Conservation (phyloP, 1,139 yeast species). For the Geotrichum candidum region DNA sequence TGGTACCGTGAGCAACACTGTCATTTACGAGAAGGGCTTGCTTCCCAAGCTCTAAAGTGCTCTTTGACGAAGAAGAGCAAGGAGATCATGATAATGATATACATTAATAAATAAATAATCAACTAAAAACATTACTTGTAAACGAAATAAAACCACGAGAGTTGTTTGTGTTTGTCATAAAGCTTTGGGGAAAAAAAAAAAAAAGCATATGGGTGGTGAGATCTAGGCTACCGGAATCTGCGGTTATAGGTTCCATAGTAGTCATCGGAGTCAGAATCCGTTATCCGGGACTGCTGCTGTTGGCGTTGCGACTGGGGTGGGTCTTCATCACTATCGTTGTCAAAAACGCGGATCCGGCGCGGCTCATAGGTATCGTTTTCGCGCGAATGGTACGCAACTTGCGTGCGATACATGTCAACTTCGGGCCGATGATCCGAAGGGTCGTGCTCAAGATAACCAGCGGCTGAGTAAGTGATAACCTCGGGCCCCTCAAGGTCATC, state of each 20-base stretch:
- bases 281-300: not conserved
- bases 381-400: constrained; percentile 11
- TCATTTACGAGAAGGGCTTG: constrained; percentile 29
- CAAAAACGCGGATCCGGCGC: not conserved
- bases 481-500: constrained; percentile 6
- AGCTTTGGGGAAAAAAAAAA: not conserved
- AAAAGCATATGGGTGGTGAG: not conserved
- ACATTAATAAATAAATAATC: not conserved
- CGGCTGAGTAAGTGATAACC: constrained; percentile 2
- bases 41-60: constrained; percentile 8
- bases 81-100: not conserved
- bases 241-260: not conserved
- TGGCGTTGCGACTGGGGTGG: not conserved
- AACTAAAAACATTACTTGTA: not conserved
- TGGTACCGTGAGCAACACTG: constrained; percentile 42
- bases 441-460: constrained; percentile 12
- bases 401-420: constrained; percentile 10
- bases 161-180: not conserved
- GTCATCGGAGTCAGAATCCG: not conserved
- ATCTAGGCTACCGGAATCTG: not conserved
- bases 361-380: not conserved
- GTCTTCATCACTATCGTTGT: not conserved
- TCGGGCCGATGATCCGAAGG: constrained; percentile 11
- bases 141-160: not conserved
- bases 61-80: no score